Conservation (phyloP, 177 flowering plant species). For the Vitis hybrid region DNA sequence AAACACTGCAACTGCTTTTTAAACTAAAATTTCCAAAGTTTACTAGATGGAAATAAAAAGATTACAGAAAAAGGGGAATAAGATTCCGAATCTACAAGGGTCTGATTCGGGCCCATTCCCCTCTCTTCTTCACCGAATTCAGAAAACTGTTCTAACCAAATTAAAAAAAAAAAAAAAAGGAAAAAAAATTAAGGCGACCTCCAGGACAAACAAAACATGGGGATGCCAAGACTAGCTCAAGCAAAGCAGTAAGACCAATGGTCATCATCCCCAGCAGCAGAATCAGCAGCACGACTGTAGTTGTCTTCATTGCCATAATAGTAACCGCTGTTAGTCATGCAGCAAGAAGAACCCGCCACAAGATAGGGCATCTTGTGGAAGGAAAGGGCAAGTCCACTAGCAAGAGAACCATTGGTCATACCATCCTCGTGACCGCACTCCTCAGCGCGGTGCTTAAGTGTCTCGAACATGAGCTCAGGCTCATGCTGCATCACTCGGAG, state of each 20-base stretch:
- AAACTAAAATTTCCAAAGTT: slow-evolving; percentile 1
- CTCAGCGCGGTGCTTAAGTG: slow-evolving; percentile 86
- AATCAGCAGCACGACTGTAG: slow-evolving; percentile 26
- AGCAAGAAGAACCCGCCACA: slow-evolving; percentile 33
- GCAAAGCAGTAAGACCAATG: slow-evolving; percentile 82
- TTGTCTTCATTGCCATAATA: slow-evolving; percentile 42
- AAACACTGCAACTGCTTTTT: not conserved
- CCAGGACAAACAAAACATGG: slow-evolving; percentile 7
- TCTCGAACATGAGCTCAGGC: slow-evolving; percentile 95
- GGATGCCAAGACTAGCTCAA: slow-evolving; percentile 30
- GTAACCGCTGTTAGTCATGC: slow-evolving; percentile 38
- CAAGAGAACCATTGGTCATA: slow-evolving; percentile 35
- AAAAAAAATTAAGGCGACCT: slow-evolving; percentile 1
- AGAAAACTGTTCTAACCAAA: not conserved
- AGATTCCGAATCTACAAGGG: slow-evolving; percentile 29
- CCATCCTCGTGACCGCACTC: slow-evolving; percentile 44
- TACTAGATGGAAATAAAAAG: slow-evolving; percentile 7
- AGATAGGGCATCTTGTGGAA: slow-evolving; percentile 94
- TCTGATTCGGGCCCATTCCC: slow-evolving; percentile 12
- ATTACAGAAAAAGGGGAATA: slow-evolving; percentile 13
- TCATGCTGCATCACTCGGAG: slow-evolving; percentile 96
- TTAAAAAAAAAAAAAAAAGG: not conserved
- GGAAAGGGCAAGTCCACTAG: slow-evolving; percentile 59
- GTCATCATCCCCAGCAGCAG: slow-evolving; percentile 59
- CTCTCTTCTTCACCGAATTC: slow-evolving; percentile 11